Conservation (phyloP, 192 early-diverging fungal genomes). For the Linnemannia elongata region DNA sequence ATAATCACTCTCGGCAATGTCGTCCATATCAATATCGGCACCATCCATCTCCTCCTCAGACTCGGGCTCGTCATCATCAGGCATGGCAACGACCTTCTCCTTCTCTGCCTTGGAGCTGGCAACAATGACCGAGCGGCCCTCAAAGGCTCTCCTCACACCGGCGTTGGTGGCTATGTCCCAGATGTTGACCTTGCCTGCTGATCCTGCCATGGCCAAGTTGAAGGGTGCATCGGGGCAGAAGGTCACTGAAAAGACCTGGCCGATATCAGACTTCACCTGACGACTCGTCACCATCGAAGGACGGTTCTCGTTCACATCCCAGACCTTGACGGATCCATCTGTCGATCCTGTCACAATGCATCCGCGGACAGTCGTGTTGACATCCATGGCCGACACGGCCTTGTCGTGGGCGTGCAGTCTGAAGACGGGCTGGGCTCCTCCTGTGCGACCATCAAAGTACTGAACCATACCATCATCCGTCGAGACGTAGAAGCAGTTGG, state of each 20-base stretch:
- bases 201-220: conserved; percentile 89
- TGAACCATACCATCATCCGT: conserved; percentile 94
- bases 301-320: conserved; percentile 83
- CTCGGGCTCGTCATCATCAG: conserved; percentile 49
- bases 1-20: conserved; percentile 46
- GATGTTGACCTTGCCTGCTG: conserved; percentile 88
- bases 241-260: conserved; percentile 84
- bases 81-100: conserved; percentile 51
- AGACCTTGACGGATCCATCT: conserved; percentile 94
- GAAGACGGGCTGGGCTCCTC: conserved; percentile 74
- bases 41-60: conserved; percentile 59
- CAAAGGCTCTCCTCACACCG: conserved; percentile 80
- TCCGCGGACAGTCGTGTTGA: conserved; percentile 82
- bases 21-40: conserved; percentile 55
- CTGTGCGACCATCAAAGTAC: conserved; percentile 84
- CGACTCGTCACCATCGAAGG: conserved; percentile 90
- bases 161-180: conserved; percentile 95
- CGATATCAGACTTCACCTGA: conserved; percentile 56
- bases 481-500: conserved; percentile 83
- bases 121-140: conserved; percentile 54
- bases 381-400: conserved; percentile 89
- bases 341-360: conserved; percentile 92
- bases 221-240: conserved; percentile 97
- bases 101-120: conserved; percentile 36
- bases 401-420: conserved; percentile 95